phyloP scores from a whole-genome alignment of 176 grass and related monocot genomes.

The Zea mays region Zm-B73-REFERENCE-NAM-5.0 NC_050099.1:207279001-207279500 shows the following conservation, averaged over 20 bases:
- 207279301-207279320: neutral
- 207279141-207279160: neutral
- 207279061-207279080: neutral
- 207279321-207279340: accelerated
- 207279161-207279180: neutral
- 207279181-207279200: neutral
- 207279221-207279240: neutral
- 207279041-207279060: neutral
- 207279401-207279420: neutral
- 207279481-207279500: neutral
- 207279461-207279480: neutral
- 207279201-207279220: neutral
- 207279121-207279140: too few relatives aligned
- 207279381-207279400: neutral
- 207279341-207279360: neutral
- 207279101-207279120: neutral
- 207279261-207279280: neutral
- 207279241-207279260: neutral
- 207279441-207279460: neutral
- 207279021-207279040: neutral
- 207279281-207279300: neutral
- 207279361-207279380: neutral
- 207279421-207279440: neutral
- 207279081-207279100: neutral
- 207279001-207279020: too few relatives aligned